Conservation (phyloP, 1,284 basidiomycete genomes). For the Coriolopsis trogii region DNA sequence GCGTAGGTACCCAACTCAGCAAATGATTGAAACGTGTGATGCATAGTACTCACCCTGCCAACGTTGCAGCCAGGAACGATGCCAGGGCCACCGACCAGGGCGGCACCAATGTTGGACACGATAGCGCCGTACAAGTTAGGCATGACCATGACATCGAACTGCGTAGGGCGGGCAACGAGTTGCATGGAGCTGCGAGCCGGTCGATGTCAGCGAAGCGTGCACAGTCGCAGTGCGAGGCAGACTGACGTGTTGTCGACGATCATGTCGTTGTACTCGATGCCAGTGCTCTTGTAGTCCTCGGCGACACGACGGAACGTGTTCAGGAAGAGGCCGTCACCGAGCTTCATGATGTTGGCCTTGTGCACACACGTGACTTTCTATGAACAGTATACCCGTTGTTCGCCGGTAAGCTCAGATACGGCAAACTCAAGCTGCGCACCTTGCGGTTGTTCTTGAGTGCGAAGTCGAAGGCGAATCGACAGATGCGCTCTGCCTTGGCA, state of each 20-base stretch:
- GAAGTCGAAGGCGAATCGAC: constrained; percentile 98
- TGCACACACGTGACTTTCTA: constrained; percentile 99
- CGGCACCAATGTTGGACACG: constrained; percentile 97
- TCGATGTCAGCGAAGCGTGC: background rate
- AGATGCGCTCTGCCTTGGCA: constrained; percentile 95
- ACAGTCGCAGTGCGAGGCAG: background rate
- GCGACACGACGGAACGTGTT: constrained; percentile 97
- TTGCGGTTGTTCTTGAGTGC: constrained; percentile 98
- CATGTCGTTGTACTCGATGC: constrained; percentile 97
- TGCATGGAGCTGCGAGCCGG: constrained; percentile 85
- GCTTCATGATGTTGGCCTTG: constrained; percentile 99
- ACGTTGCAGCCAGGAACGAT: constrained; percentile 99
- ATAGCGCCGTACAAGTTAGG: constrained; percentile 97
- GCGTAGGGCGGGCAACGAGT: constrained; percentile 91
- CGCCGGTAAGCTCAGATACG: background rate
- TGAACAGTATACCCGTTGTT: too few relatives aligned
- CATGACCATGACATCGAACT: constrained; percentile 99
- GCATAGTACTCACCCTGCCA: constrained; percentile 68
- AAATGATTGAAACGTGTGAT: background rate
- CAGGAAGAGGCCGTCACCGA: constrained; percentile 98
- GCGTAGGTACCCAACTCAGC: constrained; percentile 5
- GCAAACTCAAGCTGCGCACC: constrained; percentile 44
- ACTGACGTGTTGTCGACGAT: constrained; percentile 97
- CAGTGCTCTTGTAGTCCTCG: constrained; percentile 92
- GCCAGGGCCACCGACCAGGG: constrained; percentile 96